phyloP scores from a whole-genome alignment of 2,329 filamentous ascomycete genomes.

The Berkeleyomyces basicola region DNA sequence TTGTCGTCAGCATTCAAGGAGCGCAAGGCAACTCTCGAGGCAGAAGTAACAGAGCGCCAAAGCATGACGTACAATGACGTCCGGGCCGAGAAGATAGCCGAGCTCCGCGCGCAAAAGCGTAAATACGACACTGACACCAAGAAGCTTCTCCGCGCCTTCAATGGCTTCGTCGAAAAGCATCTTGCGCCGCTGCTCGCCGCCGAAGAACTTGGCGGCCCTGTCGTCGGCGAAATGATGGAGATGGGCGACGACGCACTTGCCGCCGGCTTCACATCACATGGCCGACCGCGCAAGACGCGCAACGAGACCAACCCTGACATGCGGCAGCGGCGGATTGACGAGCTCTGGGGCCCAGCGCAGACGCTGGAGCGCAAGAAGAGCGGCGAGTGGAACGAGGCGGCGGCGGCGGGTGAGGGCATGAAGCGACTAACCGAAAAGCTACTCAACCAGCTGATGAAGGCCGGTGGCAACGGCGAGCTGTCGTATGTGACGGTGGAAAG shows the following conservation, averaged over 20 bases:
- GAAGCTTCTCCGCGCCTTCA: slow-evolving; percentile 45
- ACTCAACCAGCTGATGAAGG: slow-evolving; percentile 39
- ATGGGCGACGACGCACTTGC: slow-evolving; percentile 41
- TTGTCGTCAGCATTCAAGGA: slow-evolving; percentile 36
- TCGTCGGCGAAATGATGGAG: slow-evolving; percentile 58
- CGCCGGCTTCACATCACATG: slow-evolving; percentile 43
- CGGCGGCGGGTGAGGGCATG: slow-evolving; percentile 40
- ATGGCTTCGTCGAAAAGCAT: slow-evolving; percentile 52
- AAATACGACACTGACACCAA: slow-evolving; percentile 44
- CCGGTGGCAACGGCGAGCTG: slow-evolving; percentile 35
- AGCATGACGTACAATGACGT: slow-evolving; percentile 44
- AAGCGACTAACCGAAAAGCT: slow-evolving; percentile 42
- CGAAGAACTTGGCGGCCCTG: slow-evolving; percentile 68
- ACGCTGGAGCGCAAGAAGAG: slow-evolving; percentile 16
- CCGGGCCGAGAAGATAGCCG: slow-evolving; percentile 43
- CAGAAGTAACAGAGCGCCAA: slow-evolving; percentile 38
- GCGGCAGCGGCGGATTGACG: slow-evolving; percentile 44
- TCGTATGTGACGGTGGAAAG: slow-evolving; percentile 41
- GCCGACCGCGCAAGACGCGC: slow-evolving; percentile 36
- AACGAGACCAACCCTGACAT: slow-evolving; percentile 29
- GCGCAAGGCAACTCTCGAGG: slow-evolving; percentile 42
- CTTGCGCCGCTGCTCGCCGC: slow-evolving; percentile 64
- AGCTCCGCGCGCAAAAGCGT: slow-evolving; percentile 41
- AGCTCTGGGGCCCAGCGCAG: slow-evolving; percentile 38
- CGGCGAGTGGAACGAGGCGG: slow-evolving; percentile 28